Evolutionary conservation across 1,284 basidiomycete genomes (phyloP), one percentile per base, ranked within the genome.

Genomic region (Puccinia polysora): DNA sequence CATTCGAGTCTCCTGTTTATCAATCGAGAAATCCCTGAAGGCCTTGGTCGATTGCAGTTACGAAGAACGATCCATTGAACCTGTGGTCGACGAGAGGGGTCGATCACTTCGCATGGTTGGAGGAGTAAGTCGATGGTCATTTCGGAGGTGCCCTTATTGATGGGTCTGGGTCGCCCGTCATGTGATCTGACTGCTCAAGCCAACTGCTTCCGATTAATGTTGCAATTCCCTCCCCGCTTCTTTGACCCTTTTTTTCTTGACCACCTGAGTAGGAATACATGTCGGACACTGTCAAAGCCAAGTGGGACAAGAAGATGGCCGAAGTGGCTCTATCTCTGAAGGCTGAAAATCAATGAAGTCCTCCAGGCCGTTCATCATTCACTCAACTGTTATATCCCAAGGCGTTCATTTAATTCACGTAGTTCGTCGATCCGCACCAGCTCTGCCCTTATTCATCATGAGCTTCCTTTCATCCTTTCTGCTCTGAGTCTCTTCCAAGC

Each of bases 281-380:
- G 52, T 30, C 52, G 2, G 28, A 53, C 4, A 53, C 52, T 3
- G n/a, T 53, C 25, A 53, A 53, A 23, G 52, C 2, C 28, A 3
- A 6, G 34, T 53, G 52, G 52, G 52, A 53, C 52, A 23, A 53
- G 25, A 53, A 53, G 52, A 53, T 53, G 52, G 52, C 52, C 10
- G 52, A 53, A 53, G 23, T 30, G 8, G 52, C 52, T 30, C 52
- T 30, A 3, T 14, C 2, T 30, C 23, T 53, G 52, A 30, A 53
- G 18, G 4, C 52, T 4, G 52, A 53, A 28, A 32, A 4, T 23
- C 23, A 7, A 4, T 49, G n/a, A n/a, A 49, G 18, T 14, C 20
- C n/a, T 18, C 25, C 50, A 7, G 23, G 8, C 20, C 20, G 23
- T 52, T 52, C 3, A 6, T 25, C 30, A 30, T 53, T 30, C 52